These are phyloP conservation scores for Eutrema heterophyllum DNA, from an alignment of 345 rosid species.

Conservation along the genomic window DNA sequence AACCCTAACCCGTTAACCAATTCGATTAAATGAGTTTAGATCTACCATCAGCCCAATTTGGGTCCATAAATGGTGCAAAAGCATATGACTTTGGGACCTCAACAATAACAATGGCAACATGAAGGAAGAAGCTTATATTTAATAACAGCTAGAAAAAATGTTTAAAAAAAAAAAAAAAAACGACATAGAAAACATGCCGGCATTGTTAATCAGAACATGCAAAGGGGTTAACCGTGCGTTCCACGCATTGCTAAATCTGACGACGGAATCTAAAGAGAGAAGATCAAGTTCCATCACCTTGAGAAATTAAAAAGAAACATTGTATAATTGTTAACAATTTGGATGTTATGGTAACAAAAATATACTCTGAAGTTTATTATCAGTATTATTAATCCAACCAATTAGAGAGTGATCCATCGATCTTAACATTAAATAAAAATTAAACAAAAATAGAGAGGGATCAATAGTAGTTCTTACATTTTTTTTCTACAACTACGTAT, in stretches of 20 bases:
- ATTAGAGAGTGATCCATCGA: not conserved
- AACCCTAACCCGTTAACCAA: not conserved
- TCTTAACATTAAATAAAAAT: not conserved
- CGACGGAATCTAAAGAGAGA: slow-evolving; percentile 81
- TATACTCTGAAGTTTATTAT: not conserved
- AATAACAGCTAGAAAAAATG: not conserved
- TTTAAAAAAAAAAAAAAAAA: not conserved
- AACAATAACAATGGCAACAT: not conserved
- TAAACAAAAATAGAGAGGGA: not conserved
- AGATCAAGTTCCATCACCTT: slow-evolving; percentile 94
- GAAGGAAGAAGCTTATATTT: not conserved
- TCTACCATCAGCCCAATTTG: not conserved
- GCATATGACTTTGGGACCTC: not conserved
- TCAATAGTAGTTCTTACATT: slow-evolving; percentile 2
- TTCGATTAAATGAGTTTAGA: not conserved
- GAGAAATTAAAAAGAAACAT: not conserved
- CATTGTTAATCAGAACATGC: slow-evolving; percentile 84
- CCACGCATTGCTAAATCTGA: slow-evolving; percentile 64
- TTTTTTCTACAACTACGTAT: not conserved
- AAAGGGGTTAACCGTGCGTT: slow-evolving; percentile 59
- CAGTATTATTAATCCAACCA: not conserved
- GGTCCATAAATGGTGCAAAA: not conserved
- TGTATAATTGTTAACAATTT: not conserved
- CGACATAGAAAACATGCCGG: slow-evolving; percentile 74
- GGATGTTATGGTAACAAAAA: not conserved